These are phyloP conservation scores for Vaccinium darrowii DNA, from an alignment of 148 eudicot genomes.

Conservation along the genomic window DNA sequence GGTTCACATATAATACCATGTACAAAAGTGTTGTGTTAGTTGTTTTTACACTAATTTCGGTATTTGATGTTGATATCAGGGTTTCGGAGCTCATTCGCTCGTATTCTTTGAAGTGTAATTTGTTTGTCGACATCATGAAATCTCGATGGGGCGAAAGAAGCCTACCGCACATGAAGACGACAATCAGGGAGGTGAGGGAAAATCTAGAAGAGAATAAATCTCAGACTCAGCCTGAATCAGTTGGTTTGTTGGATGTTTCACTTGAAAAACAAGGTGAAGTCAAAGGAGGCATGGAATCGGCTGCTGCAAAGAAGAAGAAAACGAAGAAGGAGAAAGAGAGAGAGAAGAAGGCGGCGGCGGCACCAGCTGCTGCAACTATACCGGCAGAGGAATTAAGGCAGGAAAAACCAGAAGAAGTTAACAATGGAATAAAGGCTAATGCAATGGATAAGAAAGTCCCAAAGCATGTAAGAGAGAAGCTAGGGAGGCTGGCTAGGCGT, in stretches of 20 bases:
- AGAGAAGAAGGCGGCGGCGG: constrained; percentile 4
- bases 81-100: constrained; percentile 3
- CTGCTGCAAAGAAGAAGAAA: constrained; percentile 71
- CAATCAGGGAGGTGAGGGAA: constrained; percentile 34
- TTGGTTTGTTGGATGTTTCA: constrained; percentile 28
- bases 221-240: constrained; percentile 42
- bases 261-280: constrained; percentile 57
- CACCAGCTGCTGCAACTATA: too few species aligned
- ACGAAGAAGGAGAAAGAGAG: constrained; percentile 68
- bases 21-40: not conserved
- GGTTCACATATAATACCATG: too few species aligned
- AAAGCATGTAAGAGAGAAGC: constrained; percentile 83
- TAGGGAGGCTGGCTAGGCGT: constrained; percentile 67
- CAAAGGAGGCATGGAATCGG: constrained; percentile 42
- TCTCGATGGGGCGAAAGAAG: constrained; percentile 64
- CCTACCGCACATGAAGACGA: constrained; percentile 40
- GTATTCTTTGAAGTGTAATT: not conserved
- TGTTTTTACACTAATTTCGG: not conserved
- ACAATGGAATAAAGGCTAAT: constrained; percentile 50
- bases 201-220: constrained; percentile 37
- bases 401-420: constrained; percentile 52
- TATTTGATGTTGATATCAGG: not conserved
- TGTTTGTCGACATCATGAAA: constrained; percentile 21
- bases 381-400: not conserved
- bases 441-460: constrained; percentile 67